Conservation (phyloP, 1,284 basidiomycete genomes). For the Mycosarcoma maydis region DNA sequence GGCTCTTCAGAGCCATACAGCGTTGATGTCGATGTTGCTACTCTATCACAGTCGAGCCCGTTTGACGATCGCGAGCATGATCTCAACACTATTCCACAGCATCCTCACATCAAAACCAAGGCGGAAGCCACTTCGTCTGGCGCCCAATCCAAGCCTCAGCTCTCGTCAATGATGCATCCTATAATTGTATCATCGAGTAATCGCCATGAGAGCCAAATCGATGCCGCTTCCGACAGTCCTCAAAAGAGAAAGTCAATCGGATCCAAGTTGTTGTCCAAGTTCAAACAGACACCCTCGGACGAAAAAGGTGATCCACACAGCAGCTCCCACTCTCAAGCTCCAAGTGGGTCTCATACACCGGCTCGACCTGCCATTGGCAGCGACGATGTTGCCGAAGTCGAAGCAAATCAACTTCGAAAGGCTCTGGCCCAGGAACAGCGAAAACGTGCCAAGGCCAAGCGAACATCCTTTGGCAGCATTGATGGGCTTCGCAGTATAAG, state of each 20-base stretch:
- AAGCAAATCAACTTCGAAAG: conserved; percentile 12
- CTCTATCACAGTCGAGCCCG: neutral
- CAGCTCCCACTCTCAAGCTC: conserved; percentile 3
- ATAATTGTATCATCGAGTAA: neutral
- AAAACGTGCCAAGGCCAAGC: conserved; percentile 6
- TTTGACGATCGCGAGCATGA: neutral
- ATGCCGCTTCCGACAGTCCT: neutral
- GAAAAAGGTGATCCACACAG: conserved; percentile 1
- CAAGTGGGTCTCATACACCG: conserved; percentile 21
- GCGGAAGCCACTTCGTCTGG: neutral
- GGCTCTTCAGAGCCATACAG: conserved; percentile 29
- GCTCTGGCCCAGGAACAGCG: conserved; percentile 28
- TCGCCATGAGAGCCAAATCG: neutral
- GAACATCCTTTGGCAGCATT: conserved; percentile 8
- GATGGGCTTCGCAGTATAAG: conserved; percentile 18
- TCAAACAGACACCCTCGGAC: conserved; percentile 14
- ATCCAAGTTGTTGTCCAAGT: conserved; percentile 37
- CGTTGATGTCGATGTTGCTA: conserved; percentile 2
- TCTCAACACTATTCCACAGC: conserved; percentile 19
- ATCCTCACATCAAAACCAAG: conserved; percentile 17
- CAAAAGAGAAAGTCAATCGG: conserved; percentile 31
- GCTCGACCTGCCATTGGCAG: neutral
- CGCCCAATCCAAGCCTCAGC: conserved; percentile 2
- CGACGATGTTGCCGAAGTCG: neutral
- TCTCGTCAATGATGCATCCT: conserved; percentile 8